phyloP scores from a whole-genome alignment of 306 rosid species.

The Heteromeles arbutifolia region DNA sequence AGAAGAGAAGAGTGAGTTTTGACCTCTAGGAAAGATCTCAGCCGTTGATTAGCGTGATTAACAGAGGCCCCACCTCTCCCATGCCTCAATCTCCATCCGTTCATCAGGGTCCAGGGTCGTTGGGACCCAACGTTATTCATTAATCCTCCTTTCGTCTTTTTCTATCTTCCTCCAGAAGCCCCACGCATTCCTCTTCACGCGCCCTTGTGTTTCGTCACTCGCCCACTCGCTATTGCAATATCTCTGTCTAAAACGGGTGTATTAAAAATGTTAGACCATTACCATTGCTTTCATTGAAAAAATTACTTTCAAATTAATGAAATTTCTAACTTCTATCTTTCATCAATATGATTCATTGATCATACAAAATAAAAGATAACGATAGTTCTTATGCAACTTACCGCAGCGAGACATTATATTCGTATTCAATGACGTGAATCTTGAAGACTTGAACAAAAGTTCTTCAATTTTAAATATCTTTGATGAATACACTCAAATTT shows the following conservation, averaged over 20 bases:
- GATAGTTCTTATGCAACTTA: neutral
- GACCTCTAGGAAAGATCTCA: neutral
- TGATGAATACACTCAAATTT: neutral
- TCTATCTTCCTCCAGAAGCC: neutral
- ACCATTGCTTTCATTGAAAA: neutral
- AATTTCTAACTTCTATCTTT: neutral
- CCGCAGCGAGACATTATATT: neutral
- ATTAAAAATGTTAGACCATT: neutral
- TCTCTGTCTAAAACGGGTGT: neutral
- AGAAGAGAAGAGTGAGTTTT: neutral
- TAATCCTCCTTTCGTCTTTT: neutral
- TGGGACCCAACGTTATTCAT: neutral
- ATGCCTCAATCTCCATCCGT: neutral
- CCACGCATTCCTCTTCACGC: neutral
- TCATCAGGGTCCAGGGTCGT: neutral
- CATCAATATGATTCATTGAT: no score
- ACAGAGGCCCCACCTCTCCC: neutral
- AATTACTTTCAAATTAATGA: neutral
- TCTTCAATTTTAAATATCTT: neutral
- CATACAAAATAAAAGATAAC: neutral
- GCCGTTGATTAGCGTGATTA: constrained; percentile 7
- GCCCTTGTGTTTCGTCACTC: neutral
- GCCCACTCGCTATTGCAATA: neutral
- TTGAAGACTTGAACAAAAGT: no score
- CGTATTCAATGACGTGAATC: neutral